Conservation (phyloP, 1,284 basidiomycete genomes). For the Anthracocystis panici-leucophaei region DNA sequence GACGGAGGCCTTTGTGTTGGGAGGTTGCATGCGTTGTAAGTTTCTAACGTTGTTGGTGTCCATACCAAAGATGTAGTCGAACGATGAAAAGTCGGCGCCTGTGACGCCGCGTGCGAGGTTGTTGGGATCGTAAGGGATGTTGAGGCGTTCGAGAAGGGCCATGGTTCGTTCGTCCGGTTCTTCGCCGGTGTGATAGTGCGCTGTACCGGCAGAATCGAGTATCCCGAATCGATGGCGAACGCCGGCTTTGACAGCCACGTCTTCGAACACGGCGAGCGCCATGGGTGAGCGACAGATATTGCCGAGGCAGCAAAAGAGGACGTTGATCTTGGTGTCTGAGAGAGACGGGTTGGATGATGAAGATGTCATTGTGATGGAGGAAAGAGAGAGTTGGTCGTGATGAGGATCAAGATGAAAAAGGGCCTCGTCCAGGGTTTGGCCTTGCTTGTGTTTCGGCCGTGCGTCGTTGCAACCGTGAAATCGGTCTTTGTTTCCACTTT, state of each 20-base stretch:
- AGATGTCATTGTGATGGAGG: constrained; percentile 5
- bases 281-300: constrained; percentile 67
- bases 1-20: constrained; percentile 53
- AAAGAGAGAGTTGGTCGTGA: neutral
- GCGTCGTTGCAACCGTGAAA: too few relatives aligned
- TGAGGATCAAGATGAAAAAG: neutral
- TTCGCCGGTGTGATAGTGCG: constrained; percentile 63
- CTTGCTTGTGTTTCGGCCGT: neutral
- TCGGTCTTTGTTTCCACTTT: too few relatives aligned
- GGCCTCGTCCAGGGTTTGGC: too few relatives aligned
- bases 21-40: constrained; percentile 67
- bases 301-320: constrained; percentile 66
- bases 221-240: constrained; percentile 50
- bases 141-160: constrained; percentile 70
- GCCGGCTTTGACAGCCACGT: constrained; percentile 43
- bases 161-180: constrained; percentile 68
- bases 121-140: constrained; percentile 68
- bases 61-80: constrained; percentile 73
- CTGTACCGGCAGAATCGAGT: constrained; percentile 65
- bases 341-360: neutral
- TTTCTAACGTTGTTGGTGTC: constrained; percentile 70
- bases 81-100: constrained; percentile 68
- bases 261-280: constrained; percentile 62
- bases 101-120: constrained; percentile 69
- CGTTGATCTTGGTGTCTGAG: constrained; percentile 37